phyloP scores from a whole-genome alignment of 2,329 filamentous ascomycete species.

The Blastomyces silverae region DNA sequence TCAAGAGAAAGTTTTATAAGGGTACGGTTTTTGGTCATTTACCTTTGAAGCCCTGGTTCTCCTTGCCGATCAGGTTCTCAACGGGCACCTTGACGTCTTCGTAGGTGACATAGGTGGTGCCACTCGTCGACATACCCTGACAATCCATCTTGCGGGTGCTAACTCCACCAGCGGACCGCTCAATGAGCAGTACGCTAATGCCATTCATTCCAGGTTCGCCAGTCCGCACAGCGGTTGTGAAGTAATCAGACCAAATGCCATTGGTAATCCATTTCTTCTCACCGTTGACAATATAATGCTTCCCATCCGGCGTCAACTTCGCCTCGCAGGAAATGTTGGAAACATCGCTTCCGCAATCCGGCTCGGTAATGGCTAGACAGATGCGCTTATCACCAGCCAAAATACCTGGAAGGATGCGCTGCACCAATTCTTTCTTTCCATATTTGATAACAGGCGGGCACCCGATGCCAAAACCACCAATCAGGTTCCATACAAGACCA shows the following conservation, averaged over 20 bases:
- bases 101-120: constrained; percentile 95
- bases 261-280: constrained; percentile 99
- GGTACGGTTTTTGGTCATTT: constrained; percentile 21
- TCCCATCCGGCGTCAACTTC: constrained; percentile 88
- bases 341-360: constrained; percentile 89
- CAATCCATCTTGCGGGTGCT: constrained; percentile 95
- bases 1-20: background rate
- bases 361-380: constrained; percentile 94
- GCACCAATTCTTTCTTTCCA: constrained; percentile 73
- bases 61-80: constrained; percentile 96
- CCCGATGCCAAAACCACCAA: constrained; percentile 95
- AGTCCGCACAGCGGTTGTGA: constrained; percentile 92
- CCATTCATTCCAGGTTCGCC: constrained; percentile 87
- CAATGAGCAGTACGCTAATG: constrained; percentile 82
- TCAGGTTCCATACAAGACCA: constrained; percentile 92
- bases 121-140: constrained; percentile 91
- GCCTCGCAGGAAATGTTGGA: constrained; percentile 94
- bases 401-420: constrained; percentile 83
- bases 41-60: constrained; percentile 94
- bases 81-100: constrained; percentile 99
- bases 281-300: constrained; percentile 98
- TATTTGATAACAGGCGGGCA: constrained; percentile 88
- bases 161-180: constrained; percentile 76
- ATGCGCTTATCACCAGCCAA: constrained; percentile 92
- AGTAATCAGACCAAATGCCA: constrained; percentile 94